These are phyloP conservation scores for Citrus reticulata DNA, from an alignment of 345 rosid species.

Conservation along the genomic window DNA sequence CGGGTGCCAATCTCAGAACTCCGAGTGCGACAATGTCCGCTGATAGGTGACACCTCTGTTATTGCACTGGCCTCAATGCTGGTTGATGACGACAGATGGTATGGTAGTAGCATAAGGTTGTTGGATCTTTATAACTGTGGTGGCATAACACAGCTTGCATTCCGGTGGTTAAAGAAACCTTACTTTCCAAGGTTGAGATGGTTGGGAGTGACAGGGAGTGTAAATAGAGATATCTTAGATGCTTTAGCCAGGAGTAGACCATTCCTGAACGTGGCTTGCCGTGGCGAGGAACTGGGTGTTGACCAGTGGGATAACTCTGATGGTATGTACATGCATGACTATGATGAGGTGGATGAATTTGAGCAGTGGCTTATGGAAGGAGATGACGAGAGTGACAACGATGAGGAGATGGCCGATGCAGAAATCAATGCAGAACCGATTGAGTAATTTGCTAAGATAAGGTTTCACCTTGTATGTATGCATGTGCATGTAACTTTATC, in stretches of 20 bases:
- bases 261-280: constrained; percentile 56
- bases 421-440: constrained; percentile 15
- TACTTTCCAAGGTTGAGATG: constrained; percentile 84
- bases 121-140: constrained; percentile 78
- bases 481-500: background rate
- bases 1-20: constrained; percentile 68
- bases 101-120: constrained; percentile 61
- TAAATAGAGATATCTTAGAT: constrained; percentile 72
- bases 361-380: constrained; percentile 51
- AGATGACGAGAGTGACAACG: constrained; percentile 24
- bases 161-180: constrained; percentile 81
- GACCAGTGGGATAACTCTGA: constrained; percentile 59
- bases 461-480: background rate
- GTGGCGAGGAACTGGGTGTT: constrained; percentile 71
- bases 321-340: constrained; percentile 39
- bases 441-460: background rate
- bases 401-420: constrained; percentile 38
- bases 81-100: constrained; percentile 56
- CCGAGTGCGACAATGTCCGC: constrained; percentile 82
- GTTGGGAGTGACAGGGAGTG: constrained; percentile 82
- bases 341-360: constrained; percentile 50
- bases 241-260: constrained; percentile 79
- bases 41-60: constrained; percentile 70
- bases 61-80: constrained; percentile 89
- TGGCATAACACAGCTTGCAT: constrained; percentile 70